These are phyloP conservation scores for Beta vulgaris DNA, from an alignment of 148 eudicot species.

Conservation along the genomic window DNA sequence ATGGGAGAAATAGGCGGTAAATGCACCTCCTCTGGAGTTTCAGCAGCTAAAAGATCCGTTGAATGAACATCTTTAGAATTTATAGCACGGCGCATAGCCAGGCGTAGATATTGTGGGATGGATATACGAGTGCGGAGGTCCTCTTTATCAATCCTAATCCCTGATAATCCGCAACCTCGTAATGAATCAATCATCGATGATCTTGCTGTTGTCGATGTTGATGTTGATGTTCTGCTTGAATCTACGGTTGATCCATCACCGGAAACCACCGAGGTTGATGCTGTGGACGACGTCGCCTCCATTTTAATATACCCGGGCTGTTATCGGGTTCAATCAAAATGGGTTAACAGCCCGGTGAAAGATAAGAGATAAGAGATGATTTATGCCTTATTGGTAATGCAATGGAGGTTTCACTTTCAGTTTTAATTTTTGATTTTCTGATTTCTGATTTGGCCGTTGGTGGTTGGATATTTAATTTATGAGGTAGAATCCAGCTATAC, in stretches of 20 bases:
- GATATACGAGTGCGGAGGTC: conserved; percentile 43
- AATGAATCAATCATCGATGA: conserved; percentile 70
- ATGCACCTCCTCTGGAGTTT: conserved; percentile 31
- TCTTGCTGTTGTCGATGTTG: conserved; percentile 31
- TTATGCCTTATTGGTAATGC: neutral
- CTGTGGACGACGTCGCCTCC: conserved; percentile 15
- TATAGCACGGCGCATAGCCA: conserved; percentile 61
- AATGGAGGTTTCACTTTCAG: conserved; percentile 6
- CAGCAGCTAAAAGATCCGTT: conserved; percentile 30
- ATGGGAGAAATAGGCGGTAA: conserved; percentile 49
- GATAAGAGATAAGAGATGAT: neutral
- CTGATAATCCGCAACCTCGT: conserved; percentile 51
- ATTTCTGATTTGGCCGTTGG: too few relatives aligned
- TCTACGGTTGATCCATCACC: neutral
- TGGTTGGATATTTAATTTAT: too few relatives aligned
- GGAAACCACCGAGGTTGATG: conserved; percentile 5
- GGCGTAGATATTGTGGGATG: conserved; percentile 60
- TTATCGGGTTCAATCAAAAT: neutral
- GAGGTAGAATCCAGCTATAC: too few relatives aligned
- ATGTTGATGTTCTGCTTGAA: neutral
- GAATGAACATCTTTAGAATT: conserved; percentile 35
- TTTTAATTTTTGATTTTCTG: neutral
- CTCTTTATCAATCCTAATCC: conserved; percentile 45
- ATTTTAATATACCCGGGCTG: conserved; percentile 9
- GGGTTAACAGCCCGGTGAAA: conserved; percentile 18